Evolutionary conservation across 495 filamentous ascomycete species (phyloP).

Genomic region (Penicillium coffeae): DNA sequence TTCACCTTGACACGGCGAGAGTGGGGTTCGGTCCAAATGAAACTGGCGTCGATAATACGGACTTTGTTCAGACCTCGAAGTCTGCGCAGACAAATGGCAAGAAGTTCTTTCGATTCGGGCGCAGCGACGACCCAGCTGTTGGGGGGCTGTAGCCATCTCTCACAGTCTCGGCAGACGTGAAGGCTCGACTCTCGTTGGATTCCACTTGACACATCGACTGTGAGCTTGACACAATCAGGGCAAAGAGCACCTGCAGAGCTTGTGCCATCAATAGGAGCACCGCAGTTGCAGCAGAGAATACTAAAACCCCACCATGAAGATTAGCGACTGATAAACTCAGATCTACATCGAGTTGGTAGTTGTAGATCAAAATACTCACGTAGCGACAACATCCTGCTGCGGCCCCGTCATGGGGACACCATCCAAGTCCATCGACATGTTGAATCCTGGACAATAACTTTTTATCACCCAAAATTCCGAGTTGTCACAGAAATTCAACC

Average conservation of each 20-base stretch:
- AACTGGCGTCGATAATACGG: constrained; percentile 88
- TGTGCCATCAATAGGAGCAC: constrained; percentile 90
- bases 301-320: constrained; percentile 37
- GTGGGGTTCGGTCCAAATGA: constrained; percentile 98
- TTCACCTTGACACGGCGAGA: constrained; percentile 85
- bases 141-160: constrained; percentile 89
- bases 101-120: constrained; percentile 81
- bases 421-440: constrained; percentile 74
- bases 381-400: constrained; percentile 43
- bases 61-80: constrained; percentile 78
- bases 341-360: constrained; percentile 11
- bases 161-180: constrained; percentile 85
- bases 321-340: constrained; percentile 6
- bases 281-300: constrained; percentile 94
- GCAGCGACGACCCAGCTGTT: constrained; percentile 75
- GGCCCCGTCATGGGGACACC: constrained; percentile 51
- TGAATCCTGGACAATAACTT: constrained; percentile 9
- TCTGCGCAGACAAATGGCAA: constrained; percentile 83
- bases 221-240: constrained; percentile 88
- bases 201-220: constrained; percentile 74
- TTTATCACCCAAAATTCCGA: constrained; percentile 4
- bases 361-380: constrained; percentile 48
- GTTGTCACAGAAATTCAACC: constrained; percentile 6
- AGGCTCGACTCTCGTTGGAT: constrained; percentile 81
- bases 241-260: constrained; percentile 81